These are phyloP conservation scores for Eucalyptus marginata DNA, from an alignment of 345 rosid genomes.

Conservation along the genomic window DNA sequence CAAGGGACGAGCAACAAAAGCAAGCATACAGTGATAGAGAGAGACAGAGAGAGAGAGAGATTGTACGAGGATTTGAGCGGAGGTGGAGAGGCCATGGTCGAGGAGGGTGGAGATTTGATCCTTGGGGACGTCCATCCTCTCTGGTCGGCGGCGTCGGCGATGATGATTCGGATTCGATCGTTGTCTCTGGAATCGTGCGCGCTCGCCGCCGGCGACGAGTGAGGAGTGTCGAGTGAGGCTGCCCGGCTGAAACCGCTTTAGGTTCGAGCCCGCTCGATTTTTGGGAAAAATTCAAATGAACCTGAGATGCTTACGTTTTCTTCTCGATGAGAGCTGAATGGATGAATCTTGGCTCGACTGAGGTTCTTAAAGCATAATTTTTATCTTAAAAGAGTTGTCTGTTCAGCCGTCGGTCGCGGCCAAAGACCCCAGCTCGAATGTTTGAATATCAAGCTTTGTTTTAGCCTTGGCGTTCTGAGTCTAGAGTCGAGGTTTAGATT, in stretches of 20 bases:
- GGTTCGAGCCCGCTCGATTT: not conserved
- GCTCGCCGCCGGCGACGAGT: not conserved
- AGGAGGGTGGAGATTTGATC: conserved; percentile 70
- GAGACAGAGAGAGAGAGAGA: not conserved
- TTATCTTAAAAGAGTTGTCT: not conserved
- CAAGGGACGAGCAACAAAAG: not conserved
- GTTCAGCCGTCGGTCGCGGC: not conserved
- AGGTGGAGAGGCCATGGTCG: conserved; percentile 61
- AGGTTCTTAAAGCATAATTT: not conserved
- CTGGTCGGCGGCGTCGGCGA: not conserved
- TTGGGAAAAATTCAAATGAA: not conserved
- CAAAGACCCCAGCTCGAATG: not conserved
- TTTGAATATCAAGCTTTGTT: no score
- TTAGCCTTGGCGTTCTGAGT: not conserved
- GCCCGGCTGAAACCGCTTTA: no score
- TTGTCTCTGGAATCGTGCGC: not conserved
- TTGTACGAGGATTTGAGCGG: conserved; percentile 81
- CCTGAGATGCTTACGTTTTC: not conserved
- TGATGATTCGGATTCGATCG: not conserved
- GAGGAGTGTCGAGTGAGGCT: not conserved
- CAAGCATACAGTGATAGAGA: not conserved
- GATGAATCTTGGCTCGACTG: not conserved
- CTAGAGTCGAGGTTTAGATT: no score
- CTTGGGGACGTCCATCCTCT: conserved; percentile 66
- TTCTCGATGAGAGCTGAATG: not conserved